Evolutionary conservation across 2,329 filamentous ascomycete genomes (phyloP).

Genomic region (Calcarisporium arbuscula): DNA sequence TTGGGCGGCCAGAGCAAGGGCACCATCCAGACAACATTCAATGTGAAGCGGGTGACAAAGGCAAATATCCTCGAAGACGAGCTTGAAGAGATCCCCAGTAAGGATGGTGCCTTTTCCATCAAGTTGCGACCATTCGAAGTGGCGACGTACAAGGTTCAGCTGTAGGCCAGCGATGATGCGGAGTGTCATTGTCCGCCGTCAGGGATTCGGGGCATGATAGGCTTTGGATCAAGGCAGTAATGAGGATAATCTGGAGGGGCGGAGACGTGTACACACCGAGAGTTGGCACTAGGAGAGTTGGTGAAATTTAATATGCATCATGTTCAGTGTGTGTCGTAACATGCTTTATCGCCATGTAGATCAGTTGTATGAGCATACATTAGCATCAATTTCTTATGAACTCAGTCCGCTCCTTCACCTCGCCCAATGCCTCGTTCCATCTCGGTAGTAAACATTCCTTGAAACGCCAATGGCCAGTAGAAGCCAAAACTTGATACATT

Average conservation of each 20-base stretch:
- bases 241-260: neutral
- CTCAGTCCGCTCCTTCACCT: too few relatives aligned
- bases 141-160: conserved; percentile 64
- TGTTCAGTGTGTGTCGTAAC: too few relatives aligned
- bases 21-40: conserved; percentile 59
- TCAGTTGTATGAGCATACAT: too few relatives aligned
- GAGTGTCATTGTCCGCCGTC: conserved; percentile 18
- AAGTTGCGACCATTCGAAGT: conserved; percentile 78
- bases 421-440: too few relatives aligned
- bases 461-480: too few relatives aligned
- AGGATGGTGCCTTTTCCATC: conserved; percentile 49
- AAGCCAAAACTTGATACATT: too few relatives aligned
- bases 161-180: conserved; percentile 28
- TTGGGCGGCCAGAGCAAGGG: conserved; percentile 76
- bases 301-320: too few relatives aligned
- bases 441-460: too few relatives aligned
- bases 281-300: too few relatives aligned
- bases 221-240: conserved; percentile 1
- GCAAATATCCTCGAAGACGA: conserved; percentile 88
- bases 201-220: conserved; percentile 12
- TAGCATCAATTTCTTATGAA: too few relatives aligned
- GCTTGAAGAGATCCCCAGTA: conserved; percentile 54
- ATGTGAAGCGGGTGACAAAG: conserved; percentile 72
- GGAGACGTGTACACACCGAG: too few relatives aligned
- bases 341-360: too few relatives aligned